Evolutionary conservation across 2,329 filamentous ascomycete genomes (phyloP).

Genomic region (Microdochium trichocladiopsis): DNA sequence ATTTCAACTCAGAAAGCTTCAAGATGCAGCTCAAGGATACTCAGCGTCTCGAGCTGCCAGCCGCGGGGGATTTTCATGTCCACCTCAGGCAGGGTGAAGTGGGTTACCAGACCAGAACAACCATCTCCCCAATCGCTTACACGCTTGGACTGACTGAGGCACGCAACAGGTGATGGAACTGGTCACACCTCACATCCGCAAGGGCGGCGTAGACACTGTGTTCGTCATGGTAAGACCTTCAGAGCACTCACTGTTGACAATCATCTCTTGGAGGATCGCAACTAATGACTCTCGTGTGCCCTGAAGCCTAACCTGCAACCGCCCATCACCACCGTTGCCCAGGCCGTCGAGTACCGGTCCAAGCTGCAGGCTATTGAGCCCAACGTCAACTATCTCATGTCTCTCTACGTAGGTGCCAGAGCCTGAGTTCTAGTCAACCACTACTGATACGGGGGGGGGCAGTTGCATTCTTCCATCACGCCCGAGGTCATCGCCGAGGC

Average conservation of each 20-base stretch:
- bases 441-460: slow-evolving; percentile 1
- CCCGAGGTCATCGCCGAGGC: slow-evolving; percentile 67
- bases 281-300: slow-evolving; percentile 24
- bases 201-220: slow-evolving; percentile 59
- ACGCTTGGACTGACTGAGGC: slow-evolving; percentile 14
- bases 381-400: slow-evolving; percentile 65
- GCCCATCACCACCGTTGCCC: slow-evolving; percentile 51
- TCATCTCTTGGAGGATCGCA: background rate
- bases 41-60: slow-evolving; percentile 45
- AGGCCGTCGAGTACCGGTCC: slow-evolving; percentile 60
- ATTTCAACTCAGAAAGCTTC: background rate
- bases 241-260: slow-evolving; percentile 6
- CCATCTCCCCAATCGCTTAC: no score
- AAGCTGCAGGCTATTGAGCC: slow-evolving; percentile 53
- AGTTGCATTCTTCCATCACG: slow-evolving; percentile 55
- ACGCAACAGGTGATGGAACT: slow-evolving; percentile 13
- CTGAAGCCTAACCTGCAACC: slow-evolving; percentile 58
- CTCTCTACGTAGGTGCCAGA: slow-evolving; percentile 45
- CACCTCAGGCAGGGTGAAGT: slow-evolving; percentile 59
- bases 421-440: slow-evolving; percentile 4
- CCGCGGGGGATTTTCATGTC: slow-evolving; percentile 63
- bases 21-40: slow-evolving; percentile 27
- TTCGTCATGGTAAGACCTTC: slow-evolving; percentile 32
- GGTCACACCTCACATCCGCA: slow-evolving; percentile 28
- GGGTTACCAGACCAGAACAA: slow-evolving; percentile 24